phyloP scores from a whole-genome alignment of 2,329 filamentous ascomycete genomes.

The Hypoxylon sp. region DNA sequence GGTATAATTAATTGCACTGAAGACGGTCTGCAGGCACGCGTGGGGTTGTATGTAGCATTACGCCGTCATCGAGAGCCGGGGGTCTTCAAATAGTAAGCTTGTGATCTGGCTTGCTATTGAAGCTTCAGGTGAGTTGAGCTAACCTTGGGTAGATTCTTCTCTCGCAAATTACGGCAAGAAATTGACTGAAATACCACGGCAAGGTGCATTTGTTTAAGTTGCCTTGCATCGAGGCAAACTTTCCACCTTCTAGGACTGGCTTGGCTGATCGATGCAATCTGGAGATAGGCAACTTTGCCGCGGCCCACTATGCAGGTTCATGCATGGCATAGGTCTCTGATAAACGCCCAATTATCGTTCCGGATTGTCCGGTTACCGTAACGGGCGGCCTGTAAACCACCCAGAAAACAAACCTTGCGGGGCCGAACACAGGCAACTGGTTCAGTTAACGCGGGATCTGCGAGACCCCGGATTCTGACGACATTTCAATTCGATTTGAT shows the following conservation, averaged over 20 bases:
- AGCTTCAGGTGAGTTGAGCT: slow-evolving; percentile 21
- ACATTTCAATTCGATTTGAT: slow-evolving; percentile 28
- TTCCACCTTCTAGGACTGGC: slow-evolving; percentile 18
- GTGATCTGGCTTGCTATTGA: slow-evolving; percentile 25
- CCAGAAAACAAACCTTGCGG: slow-evolving; percentile 34
- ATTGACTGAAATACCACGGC: slow-evolving; percentile 27
- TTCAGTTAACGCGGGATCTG: slow-evolving; percentile 41
- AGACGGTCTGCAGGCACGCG: slow-evolving; percentile 36
- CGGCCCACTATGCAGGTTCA: slow-evolving; percentile 47
- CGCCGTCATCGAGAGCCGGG: slow-evolving; percentile 35
- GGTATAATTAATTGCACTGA: slow-evolving; percentile 40
- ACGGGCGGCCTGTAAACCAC: slow-evolving; percentile 32
- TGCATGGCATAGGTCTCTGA: slow-evolving; percentile 44
- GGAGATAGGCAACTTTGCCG: slow-evolving; percentile 43
- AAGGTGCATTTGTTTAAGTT: slow-evolving; percentile 33
- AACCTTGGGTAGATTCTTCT: slow-evolving; percentile 18
- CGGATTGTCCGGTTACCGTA: slow-evolving; percentile 39
- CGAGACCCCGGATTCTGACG: slow-evolving; percentile 35
- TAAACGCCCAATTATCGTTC: slow-evolving; percentile 40
- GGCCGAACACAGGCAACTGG: slow-evolving; percentile 39
- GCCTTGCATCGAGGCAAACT: slow-evolving; percentile 37
- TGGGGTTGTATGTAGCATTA: slow-evolving; percentile 44
- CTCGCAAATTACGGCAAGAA: slow-evolving; percentile 27
- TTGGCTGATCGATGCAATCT: slow-evolving; percentile 39
- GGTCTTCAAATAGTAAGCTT: slow-evolving; percentile 41